A percentile compares a stretch with the other conserved stretches of the same genome.
Conservation (phyloP, 2,329 filamentous ascomycete genomes). For the Fusarium dlaminii region DNA sequence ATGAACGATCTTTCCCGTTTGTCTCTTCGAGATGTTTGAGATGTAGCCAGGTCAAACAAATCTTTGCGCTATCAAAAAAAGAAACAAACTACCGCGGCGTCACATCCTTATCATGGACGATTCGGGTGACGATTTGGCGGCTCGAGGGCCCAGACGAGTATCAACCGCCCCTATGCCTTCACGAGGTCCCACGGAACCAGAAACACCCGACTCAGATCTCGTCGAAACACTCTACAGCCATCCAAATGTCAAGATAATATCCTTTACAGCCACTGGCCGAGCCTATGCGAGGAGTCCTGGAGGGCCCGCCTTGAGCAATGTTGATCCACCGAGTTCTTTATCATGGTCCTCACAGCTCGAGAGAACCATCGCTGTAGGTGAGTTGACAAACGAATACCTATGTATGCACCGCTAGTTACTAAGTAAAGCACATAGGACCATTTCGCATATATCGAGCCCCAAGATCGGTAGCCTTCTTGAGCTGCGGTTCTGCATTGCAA, state of each 20-base stretch:
- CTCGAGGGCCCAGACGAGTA: constrained; percentile 47
- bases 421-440: constrained; percentile 60
- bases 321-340: constrained; percentile 69
- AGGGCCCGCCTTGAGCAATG: constrained; percentile 41
- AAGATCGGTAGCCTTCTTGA: constrained; percentile 87
- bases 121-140: constrained; percentile 29
- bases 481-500: constrained; percentile 83
- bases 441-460: constrained; percentile 88
- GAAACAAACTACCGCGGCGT: neutral
- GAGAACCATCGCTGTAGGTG: constrained; percentile 81
- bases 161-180: constrained; percentile 51
- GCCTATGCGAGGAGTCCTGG: constrained; percentile 47
- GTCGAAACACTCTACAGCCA: constrained; percentile 81
- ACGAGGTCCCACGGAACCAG: constrained; percentile 34
- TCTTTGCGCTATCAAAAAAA: constrained; percentile 22
- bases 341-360: constrained; percentile 81
- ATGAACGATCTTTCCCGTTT: constrained; percentile 29
- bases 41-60: constrained; percentile 18
- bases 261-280: constrained; percentile 56
- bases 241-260: constrained; percentile 74
- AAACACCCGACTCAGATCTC: constrained; percentile 35
- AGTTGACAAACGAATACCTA: constrained; percentile 31
- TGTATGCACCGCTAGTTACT: neutral
- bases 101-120: constrained; percentile 36
- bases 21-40: constrained; percentile 38